phyloP scores from a whole-genome alignment of 208 protist species.

The Crithidia sp. region DNA sequence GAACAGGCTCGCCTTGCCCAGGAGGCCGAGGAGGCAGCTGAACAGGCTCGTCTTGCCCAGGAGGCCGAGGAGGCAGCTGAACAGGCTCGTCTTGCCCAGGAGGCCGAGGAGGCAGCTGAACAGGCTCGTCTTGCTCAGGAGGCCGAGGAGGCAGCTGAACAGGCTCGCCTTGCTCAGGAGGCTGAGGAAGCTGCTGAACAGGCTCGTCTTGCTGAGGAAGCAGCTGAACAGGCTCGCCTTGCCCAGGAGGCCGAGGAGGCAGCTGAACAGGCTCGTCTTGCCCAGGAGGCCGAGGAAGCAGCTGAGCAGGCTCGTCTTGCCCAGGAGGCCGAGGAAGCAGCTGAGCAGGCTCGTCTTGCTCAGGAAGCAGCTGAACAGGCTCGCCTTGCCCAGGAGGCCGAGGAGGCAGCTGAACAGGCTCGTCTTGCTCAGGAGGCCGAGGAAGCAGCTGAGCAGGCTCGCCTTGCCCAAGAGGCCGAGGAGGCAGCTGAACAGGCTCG shows the following conservation, averaged over 20 bases:
- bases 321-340: slow-evolving; percentile 3
- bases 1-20: slow-evolving; percentile 15
- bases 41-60: slow-evolving; percentile 10
- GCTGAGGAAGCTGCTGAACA: no score
- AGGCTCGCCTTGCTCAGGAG: no score
- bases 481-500: slow-evolving; percentile 8
- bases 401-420: not conserved
- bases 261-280: slow-evolving; percentile 17
- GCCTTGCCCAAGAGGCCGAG: slow-evolving; percentile 13
- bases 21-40: slow-evolving; percentile 1
- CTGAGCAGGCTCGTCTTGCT: not conserved
- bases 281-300: not conserved
- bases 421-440: slow-evolving; percentile 5
- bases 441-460: slow-evolving; percentile 11
- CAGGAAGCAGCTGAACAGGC: not conserved
- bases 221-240: slow-evolving; percentile 15
- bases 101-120: not conserved
- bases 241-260: slow-evolving; percentile 4
- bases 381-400: not conserved
- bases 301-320: slow-evolving; percentile 12
- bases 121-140: slow-evolving; percentile 7
- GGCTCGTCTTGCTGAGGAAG: not conserved
- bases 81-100: slow-evolving; percentile 11
- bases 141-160: slow-evolving; percentile 8
- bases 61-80: slow-evolving; percentile 6